Evolutionary conservation across 805 yeast species (phyloP).

Genomic region (Myxozyma monticola): DNA sequence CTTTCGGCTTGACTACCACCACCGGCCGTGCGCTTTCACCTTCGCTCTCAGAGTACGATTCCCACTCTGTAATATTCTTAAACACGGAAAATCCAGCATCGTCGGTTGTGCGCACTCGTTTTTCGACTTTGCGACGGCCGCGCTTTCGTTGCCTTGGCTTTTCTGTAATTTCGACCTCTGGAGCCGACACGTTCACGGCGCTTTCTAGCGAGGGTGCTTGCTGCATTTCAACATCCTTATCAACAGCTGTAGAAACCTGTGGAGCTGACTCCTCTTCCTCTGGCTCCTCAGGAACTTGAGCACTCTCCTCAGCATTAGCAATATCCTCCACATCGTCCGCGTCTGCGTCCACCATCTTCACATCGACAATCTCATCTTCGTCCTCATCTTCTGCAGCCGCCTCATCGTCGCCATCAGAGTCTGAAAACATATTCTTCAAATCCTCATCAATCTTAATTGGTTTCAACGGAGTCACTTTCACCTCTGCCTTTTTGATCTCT

Average conservation of each 20-base stretch:
- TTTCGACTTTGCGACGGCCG: conserved; percentile 16
- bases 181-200: too few species aligned
- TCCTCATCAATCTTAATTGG: not conserved
- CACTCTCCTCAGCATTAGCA: not conserved
- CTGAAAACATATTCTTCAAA: conserved; percentile 15
- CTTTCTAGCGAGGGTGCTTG: too few species aligned
- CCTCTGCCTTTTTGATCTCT: too few species aligned
- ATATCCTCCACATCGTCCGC: not conserved
- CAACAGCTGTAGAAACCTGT: not conserved
- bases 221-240: not conserved
- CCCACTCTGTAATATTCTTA: conserved; percentile 11
- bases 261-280: not conserved
- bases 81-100: conserved; percentile 14
- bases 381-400: not conserved
- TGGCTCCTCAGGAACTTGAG: not conserved
- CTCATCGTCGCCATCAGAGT: conserved; percentile 5
- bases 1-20: not conserved
- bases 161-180: not conserved
- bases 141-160: conserved; percentile 9
- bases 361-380: conserved; percentile 9
- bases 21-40: not conserved
- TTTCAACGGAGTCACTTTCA: too few species aligned
- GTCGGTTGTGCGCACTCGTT: conserved; percentile 7
- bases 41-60: conserved; percentile 23
- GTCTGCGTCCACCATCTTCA: not conserved